phyloP scores from a whole-genome alignment of 202 grass and related monocot genomes.

The Setaria viridis region DNA sequence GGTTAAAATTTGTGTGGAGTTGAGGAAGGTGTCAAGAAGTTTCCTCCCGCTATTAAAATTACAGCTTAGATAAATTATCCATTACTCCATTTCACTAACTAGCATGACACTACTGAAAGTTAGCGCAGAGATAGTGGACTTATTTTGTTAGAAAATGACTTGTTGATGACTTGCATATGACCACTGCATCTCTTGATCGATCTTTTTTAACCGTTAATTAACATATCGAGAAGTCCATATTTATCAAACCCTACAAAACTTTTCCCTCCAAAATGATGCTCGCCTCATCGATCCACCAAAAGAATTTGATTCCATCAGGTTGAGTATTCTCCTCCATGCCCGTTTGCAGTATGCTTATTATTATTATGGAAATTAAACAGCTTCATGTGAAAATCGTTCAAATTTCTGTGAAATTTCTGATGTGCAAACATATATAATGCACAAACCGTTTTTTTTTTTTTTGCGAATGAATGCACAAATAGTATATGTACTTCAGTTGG shows the following conservation, averaged over 20 bases:
- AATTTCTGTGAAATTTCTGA: background rate
- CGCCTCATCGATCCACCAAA: background rate
- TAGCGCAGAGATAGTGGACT: background rate
- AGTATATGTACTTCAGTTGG: background rate
- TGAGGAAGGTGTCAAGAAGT: constrained; percentile 28
- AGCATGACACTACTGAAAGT: background rate
- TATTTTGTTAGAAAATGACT: constrained; percentile 12
- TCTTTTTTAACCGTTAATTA: background rate
- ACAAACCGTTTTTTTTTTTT: background rate
- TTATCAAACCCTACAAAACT: background rate
- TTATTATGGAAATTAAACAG: background rate
- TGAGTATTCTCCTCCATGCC: background rate
- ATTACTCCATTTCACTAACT: background rate
- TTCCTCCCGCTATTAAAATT: constrained; percentile 9
- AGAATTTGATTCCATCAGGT: background rate
- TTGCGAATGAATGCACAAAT: too few species aligned
- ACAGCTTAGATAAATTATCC: constrained; percentile 4
- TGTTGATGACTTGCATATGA: background rate
- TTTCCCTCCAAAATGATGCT: background rate
- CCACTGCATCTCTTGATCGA: background rate
- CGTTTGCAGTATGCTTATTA: background rate
- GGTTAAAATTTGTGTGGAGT: constrained; percentile 3
- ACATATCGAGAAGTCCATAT: background rate
- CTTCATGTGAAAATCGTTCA: background rate
- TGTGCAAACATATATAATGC: too few species aligned